Conservation (phyloP, 257 asterid species). For the Echites panduratus region DNA sequence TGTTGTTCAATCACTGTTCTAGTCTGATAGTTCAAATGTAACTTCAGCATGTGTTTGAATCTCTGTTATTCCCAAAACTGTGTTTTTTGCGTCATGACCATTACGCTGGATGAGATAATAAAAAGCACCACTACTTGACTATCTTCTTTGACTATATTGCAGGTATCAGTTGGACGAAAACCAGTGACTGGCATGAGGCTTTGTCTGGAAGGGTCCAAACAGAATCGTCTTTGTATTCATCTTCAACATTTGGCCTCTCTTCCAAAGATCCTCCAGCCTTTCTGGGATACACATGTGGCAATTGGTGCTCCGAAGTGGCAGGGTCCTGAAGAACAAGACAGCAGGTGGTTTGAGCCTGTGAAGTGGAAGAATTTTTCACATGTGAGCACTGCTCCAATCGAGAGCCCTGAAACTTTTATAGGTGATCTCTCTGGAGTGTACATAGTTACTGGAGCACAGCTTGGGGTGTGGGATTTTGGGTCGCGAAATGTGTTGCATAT, state of each 20-base stretch:
- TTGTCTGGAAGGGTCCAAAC: constrained; percentile 64
- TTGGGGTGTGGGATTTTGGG: constrained; percentile 86
- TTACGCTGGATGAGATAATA: too few species aligned
- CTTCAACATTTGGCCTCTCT: constrained; percentile 55
- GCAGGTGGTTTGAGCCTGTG: constrained; percentile 84
- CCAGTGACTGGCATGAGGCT: constrained; percentile 78
- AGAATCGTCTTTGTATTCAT: constrained; percentile 55
- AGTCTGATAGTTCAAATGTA: background rate
- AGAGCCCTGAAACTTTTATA: constrained; percentile 58
- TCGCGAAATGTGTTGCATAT: constrained; percentile 68
- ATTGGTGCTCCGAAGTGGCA: constrained; percentile 92
- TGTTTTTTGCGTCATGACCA: background rate
- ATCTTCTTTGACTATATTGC: constrained; percentile 16
- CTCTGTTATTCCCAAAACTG: background rate
- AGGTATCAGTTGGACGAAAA: constrained; percentile 80
- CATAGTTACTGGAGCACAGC: constrained; percentile 82
- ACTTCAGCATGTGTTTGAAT: background rate
- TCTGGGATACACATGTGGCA: constrained; percentile 68
- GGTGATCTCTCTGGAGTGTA: constrained; percentile 52
- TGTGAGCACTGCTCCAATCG: constrained; percentile 76
- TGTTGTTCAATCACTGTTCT: background rate
- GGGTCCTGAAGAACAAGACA: constrained; percentile 88
- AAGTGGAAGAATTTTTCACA: constrained; percentile 86
- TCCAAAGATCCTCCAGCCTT: constrained; percentile 71
- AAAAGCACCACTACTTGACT: background rate